Percentiles rank a stretch among this genome's conserved stretches.
Conservation (phyloP, 345 rosid genomes). For the Capsella bursapastoris region DNA sequence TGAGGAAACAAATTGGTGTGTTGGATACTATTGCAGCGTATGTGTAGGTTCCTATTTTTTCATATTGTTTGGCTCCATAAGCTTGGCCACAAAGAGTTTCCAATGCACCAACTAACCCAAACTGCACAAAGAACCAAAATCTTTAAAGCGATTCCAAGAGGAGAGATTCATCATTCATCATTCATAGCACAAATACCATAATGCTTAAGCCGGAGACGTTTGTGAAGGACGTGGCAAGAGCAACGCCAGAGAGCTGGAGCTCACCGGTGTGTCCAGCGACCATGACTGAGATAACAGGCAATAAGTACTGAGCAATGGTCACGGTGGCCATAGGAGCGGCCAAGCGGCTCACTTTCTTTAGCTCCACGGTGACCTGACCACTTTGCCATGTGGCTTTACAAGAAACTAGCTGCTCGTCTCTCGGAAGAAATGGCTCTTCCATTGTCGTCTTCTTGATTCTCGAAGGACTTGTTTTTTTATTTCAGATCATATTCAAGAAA, state of each 20-base stretch:
- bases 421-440: conserved; percentile 13
- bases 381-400: conserved; percentile 7
- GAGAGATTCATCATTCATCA: background rate
- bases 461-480: conserved; percentile 7
- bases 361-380: conserved; percentile 6
- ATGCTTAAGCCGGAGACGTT: conserved; percentile 26
- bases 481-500: conserved; percentile 6
- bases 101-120: conserved; percentile 38
- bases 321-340: conserved; percentile 36
- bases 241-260: conserved; percentile 25
- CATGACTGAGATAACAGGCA: conserved; percentile 24
- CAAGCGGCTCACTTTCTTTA: conserved; percentile 20
- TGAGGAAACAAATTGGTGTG: conserved; percentile 30
- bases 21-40: conserved; percentile 38
- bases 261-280: conserved; percentile 22
- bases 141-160: conserved; percentile 2
- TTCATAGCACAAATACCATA: background rate
- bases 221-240: conserved; percentile 25
- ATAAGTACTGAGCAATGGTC: conserved; percentile 25
- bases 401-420: background rate
- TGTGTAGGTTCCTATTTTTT: conserved; percentile 30
- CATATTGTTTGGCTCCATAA: conserved; percentile 41
- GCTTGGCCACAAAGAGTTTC: conserved; percentile 47
- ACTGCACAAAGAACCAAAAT: conserved; percentile 13
- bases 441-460: background rate